These are phyloP conservation scores for Novymonas esmeraldas DNA, from an alignment of 208 protist species.

Conservation along the genomic window DNA sequence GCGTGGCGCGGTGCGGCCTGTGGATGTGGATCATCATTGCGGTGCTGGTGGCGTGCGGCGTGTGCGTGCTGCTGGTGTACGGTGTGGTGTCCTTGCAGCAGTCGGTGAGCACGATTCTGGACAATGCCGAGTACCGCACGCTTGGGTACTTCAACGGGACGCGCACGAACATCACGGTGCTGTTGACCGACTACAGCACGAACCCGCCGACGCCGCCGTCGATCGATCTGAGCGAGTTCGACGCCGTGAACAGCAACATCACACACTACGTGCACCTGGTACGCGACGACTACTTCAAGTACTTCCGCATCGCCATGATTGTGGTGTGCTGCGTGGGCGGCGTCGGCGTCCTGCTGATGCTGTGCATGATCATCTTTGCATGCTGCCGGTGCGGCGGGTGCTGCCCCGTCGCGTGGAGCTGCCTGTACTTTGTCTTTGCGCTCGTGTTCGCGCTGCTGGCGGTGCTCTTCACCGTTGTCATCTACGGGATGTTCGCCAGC, in stretches of 20 bases:
- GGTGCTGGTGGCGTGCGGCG: constrained; percentile 48
- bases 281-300: constrained; percentile 62
- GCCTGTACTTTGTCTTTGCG: constrained; percentile 69
- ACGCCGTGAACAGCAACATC: constrained; percentile 37
- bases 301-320: constrained; percentile 56
- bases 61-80: constrained; percentile 65
- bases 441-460: constrained; percentile 60
- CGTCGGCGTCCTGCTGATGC: constrained; percentile 56
- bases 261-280: constrained; percentile 30
- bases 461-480: constrained; percentile 59
- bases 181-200: constrained; percentile 47
- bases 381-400: constrained; percentile 46
- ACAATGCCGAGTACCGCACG: constrained; percentile 39
- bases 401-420: constrained; percentile 42
- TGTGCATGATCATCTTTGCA: constrained; percentile 64
- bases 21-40: constrained; percentile 74
- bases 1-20: constrained; percentile 45
- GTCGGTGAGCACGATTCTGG: constrained; percentile 23
- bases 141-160: constrained; percentile 56
- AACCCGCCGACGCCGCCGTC: constrained; percentile 21
- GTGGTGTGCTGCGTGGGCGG: constrained; percentile 54
- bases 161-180: constrained; percentile 27
- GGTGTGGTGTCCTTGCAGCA: constrained; percentile 47
- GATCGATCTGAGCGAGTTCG: constrained; percentile 47
- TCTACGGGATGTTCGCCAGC: constrained; percentile 41